phyloP scores from a whole-genome alignment of 2,329 filamentous ascomycete genomes.

The Ascomycota sp. region DNA sequence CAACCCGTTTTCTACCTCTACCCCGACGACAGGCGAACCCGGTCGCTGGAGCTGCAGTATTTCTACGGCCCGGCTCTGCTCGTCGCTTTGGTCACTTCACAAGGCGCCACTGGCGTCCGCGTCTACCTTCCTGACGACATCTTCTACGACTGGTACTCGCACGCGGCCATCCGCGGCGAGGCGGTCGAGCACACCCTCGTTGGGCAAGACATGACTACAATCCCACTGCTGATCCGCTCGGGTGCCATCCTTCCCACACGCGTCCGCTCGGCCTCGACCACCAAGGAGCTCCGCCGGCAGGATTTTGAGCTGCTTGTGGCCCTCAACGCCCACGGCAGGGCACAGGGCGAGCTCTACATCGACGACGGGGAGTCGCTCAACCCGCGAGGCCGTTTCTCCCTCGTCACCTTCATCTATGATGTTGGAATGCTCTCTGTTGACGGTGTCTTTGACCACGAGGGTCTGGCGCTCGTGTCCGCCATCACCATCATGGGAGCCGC shows the following conservation, averaged over 20 bases:
- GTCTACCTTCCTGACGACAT: slow-evolving; percentile 27
- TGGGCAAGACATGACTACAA: slow-evolving; percentile 21
- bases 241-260: slow-evolving; percentile 45
- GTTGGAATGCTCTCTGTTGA: slow-evolving; percentile 26
- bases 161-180: slow-evolving; percentile 18
- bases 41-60: slow-evolving; percentile 26
- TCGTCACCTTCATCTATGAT: slow-evolving; percentile 37
- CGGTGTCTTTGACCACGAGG: slow-evolving; percentile 33
- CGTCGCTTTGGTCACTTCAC: slow-evolving; percentile 25
- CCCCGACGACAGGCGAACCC: slow-evolving; percentile 26
- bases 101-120: slow-evolving; percentile 21
- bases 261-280: slow-evolving; percentile 36
- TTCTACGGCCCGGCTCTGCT: slow-evolving; percentile 28
- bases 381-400: slow-evolving; percentile 30
- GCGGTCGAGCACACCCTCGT: slow-evolving; percentile 14
- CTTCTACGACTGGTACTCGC: slow-evolving; percentile 33
- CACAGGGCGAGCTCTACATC: slow-evolving; percentile 48
- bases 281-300: slow-evolving; percentile 38
- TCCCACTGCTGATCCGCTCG: slow-evolving; percentile 48
- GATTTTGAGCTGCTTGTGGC: slow-evolving; percentile 55
- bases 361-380: slow-evolving; percentile 55
- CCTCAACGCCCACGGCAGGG: slow-evolving; percentile 38
- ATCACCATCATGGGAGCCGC: slow-evolving; percentile 26
- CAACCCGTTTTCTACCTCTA: slow-evolving; percentile 57
- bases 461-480: slow-evolving; percentile 21